Evolutionary conservation across 257 asterid genomes (phyloP).

Genomic region (Sherardia arvensis): DNA sequence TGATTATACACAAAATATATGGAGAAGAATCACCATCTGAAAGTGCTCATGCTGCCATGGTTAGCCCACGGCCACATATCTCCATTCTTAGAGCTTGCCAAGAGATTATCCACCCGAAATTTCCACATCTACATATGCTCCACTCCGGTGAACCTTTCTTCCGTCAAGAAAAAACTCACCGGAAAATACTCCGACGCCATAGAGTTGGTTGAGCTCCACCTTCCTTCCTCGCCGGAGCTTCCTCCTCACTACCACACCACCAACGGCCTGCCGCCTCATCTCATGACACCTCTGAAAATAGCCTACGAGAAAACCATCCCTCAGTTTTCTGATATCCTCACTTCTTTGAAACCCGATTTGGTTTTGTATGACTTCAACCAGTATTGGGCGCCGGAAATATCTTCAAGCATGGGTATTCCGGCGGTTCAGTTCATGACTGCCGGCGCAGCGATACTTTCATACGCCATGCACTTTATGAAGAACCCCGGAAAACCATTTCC

Average conservation of each 20-base stretch:
- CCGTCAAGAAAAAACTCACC: constrained; percentile 10
- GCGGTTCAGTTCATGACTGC: constrained; percentile 12
- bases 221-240: constrained; percentile 22
- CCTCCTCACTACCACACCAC: constrained; percentile 27
- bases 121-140: constrained; percentile 22
- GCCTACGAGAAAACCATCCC: constrained; percentile 13
- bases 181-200: constrained; percentile 5
- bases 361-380: constrained; percentile 20
- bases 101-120: constrained; percentile 9
- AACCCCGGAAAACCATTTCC: constrained; percentile 8
- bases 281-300: constrained; percentile 13
- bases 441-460: not conserved
- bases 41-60: constrained; percentile 23
- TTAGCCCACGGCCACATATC: constrained; percentile 25
- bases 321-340: constrained; percentile 2
- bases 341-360: constrained; percentile 13
- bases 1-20: not conserved
- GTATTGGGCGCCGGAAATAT: constrained; percentile 20
- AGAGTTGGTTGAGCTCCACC: constrained; percentile 10
- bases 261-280: constrained; percentile 25
- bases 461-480: not conserved
- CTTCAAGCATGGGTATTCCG: constrained; percentile 13
- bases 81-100: constrained; percentile 22
- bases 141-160: constrained; percentile 10
- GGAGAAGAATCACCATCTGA: not conserved